Conservation (phyloP, 371 early-diverging fungal species). For the Actinomortierella ambigua region DNA sequence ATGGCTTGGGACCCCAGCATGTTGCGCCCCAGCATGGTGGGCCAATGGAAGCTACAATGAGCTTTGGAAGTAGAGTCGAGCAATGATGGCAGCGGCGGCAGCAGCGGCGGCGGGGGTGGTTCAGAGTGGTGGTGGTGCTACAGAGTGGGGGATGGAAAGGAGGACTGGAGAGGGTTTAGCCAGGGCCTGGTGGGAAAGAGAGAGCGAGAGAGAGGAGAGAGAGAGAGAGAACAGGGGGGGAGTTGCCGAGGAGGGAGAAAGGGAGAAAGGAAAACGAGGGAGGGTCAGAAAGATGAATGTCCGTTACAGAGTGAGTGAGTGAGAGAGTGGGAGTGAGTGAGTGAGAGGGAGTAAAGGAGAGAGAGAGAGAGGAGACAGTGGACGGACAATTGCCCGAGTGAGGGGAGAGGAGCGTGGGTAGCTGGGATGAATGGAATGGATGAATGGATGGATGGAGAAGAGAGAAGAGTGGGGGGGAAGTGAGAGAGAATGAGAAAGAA, state of each 20-base stretch:
- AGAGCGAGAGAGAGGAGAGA: too few species aligned
- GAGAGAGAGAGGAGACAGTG: not conserved
- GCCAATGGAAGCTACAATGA: not conserved
- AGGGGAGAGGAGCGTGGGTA: not conserved
- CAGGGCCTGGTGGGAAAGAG: too few species aligned
- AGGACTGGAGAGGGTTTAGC: too few species aligned
- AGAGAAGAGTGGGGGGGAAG: not conserved
- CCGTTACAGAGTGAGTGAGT: not conserved
- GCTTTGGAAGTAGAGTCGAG: not conserved
- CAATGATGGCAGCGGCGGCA: not conserved
- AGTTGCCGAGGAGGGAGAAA: not conserved
- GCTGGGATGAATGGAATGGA: constrained; percentile 1
- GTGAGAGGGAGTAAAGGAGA: constrained; percentile 1
- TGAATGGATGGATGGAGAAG: constrained; percentile 5
- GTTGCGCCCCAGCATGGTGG: not conserved
- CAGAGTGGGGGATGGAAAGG: not conserved
- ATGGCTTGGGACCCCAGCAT: constrained; percentile 33
- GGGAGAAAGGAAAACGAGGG: not conserved
- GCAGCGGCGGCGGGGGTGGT: not conserved
- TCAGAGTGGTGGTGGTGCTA: not conserved
- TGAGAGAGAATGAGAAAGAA: constrained; percentile 4
- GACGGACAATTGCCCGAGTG: not conserved
- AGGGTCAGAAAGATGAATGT: not conserved
- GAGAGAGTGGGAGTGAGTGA: not conserved
- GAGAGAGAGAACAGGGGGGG: not conserved